Evolutionary conservation across 345 rosid genomes (phyloP).

Genomic region (Eucalyptus cloeziana): DNA sequence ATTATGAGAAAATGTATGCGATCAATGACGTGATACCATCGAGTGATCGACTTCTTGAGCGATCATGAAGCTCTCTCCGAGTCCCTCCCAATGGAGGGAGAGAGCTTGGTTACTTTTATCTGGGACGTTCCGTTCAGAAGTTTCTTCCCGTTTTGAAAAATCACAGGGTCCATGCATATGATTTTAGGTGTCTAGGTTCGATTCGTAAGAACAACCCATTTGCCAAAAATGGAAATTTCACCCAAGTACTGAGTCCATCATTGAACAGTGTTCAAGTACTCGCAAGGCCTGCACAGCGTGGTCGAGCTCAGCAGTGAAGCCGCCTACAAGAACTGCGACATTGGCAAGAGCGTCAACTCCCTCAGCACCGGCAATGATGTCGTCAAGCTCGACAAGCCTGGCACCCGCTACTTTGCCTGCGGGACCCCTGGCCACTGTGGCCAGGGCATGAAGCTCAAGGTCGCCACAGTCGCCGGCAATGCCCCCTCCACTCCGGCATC

Average conservation of each 20-base stretch:
- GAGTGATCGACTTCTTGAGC: no score
- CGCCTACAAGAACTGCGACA: constrained; percentile 75
- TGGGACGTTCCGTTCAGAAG: background rate
- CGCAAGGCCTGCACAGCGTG: constrained; percentile 70
- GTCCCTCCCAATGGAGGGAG: background rate
- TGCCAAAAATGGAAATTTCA: background rate
- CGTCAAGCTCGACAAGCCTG: constrained; percentile 53
- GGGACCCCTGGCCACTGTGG: constrained; percentile 82
- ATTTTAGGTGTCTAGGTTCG: background rate
- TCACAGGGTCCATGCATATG: background rate
- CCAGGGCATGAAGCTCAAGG: constrained; percentile 83
- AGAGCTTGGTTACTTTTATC: background rate
- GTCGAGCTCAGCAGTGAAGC: constrained; percentile 61
- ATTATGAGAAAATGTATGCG: background rate
- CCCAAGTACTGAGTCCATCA: background rate
- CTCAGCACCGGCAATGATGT: constrained; percentile 63
- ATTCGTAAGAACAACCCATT: background rate
- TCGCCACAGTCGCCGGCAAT: constrained; percentile 39
- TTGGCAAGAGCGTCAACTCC: constrained; percentile 51
- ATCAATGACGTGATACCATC: background rate
- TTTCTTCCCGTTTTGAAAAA: background rate
- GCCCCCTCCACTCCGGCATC: constrained; percentile 37
- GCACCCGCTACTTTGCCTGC: constrained; percentile 74
- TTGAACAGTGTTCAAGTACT: constrained; percentile 62
- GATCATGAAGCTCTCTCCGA: background rate